Evolutionary conservation across 208 protist species (phyloP).

Genomic region (Vickermania ingenoplastis): DNA sequence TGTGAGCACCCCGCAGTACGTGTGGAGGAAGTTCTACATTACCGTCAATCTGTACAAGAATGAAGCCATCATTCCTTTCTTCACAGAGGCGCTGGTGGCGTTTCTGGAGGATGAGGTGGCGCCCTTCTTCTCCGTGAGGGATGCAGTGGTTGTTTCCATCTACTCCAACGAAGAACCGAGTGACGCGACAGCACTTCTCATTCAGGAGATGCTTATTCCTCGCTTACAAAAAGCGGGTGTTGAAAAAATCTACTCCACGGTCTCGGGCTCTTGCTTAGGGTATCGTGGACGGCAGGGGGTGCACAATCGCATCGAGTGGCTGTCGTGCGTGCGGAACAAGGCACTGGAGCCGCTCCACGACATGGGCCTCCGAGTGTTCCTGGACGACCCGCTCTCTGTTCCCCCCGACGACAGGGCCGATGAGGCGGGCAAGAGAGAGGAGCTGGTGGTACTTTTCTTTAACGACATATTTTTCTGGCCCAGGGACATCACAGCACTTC

Average conservation of each 20-base stretch:
- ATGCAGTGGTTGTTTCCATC: slow-evolving; percentile 54
- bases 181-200: slow-evolving; percentile 25
- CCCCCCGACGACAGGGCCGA: not conserved
- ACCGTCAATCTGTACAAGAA: slow-evolving; percentile 69
- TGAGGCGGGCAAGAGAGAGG: slow-evolving; percentile 10
- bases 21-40: slow-evolving; percentile 68
- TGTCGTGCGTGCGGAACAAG: slow-evolving; percentile 74
- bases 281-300: slow-evolving; percentile 13
- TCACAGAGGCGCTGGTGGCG: slow-evolving; percentile 45
- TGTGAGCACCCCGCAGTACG: slow-evolving; percentile 18
- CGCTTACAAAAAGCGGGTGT: slow-evolving; percentile 34
- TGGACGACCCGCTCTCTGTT: not conserved
- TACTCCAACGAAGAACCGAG: slow-evolving; percentile 38
- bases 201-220: slow-evolving; percentile 37
- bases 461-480: slow-evolving; percentile 74
- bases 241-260: slow-evolving; percentile 32
- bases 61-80: slow-evolving; percentile 41
- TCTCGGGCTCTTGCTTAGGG: slow-evolving; percentile 32
- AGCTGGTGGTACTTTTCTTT: slow-evolving; percentile 63
- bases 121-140: slow-evolving; percentile 32
- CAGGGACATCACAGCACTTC: slow-evolving; percentile 39
- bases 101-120: slow-evolving; percentile 62
- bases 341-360: slow-evolving; percentile 54
- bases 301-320: slow-evolving; percentile 70
- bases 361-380: slow-evolving; percentile 39